Base-by-base conservation (phyloP, 2,329 filamentous ascomycete genomes). In the Arthrobotrys sphaeroides region DNA sequence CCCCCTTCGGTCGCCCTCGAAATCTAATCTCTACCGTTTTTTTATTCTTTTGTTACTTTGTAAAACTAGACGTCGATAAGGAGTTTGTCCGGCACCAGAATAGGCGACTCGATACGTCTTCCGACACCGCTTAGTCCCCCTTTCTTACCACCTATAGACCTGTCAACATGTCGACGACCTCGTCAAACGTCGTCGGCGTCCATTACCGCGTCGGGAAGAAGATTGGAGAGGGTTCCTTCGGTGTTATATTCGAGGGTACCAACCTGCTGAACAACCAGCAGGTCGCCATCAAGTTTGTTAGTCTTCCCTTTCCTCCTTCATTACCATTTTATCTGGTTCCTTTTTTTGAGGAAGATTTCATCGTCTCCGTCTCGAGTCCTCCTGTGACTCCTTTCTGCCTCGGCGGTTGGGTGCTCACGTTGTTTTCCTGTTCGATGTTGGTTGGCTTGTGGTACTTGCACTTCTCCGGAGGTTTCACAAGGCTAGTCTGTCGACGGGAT, bases 181-280 rank as follows among this genome's bases (percentile, higher is more conserved):
- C 92, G 78, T 97, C 93, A 77, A 98, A 98, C 84, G 95, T 99
- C 80, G 95, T 98, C 81, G 95, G 95, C 82, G 95, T 99, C 79
- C 95, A 99, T 85, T 99, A 99, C 84, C 89, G 95, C 79, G 95
- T 99, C 79, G 95, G 95, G 81, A 98, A 98, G 89, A 99, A 99
- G 87, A 98, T 99, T 80, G 95, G 95, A 83, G 95, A 98, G 88
- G 94, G 94, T 78, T 97, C 93, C 40, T 98, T 98, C 82, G 94
- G 94, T 86, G 95, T 98, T 80, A 97, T 98, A 82, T 98, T 98
- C 82, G 95, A 98, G 84, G 95, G 95, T 80, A 98, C 94, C 82
- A 99, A 99, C 83, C 88, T 99, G 80, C 87, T 99, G 83, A 99
- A 99, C 87, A 97, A 96, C 84, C 95, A 98, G 84, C 94, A 97